Evolutionary conservation across 768 basidiomycete genomes (phyloP), one percentile per base, ranked within the genome.

Genomic region (Termitomyces sp.): DNA sequence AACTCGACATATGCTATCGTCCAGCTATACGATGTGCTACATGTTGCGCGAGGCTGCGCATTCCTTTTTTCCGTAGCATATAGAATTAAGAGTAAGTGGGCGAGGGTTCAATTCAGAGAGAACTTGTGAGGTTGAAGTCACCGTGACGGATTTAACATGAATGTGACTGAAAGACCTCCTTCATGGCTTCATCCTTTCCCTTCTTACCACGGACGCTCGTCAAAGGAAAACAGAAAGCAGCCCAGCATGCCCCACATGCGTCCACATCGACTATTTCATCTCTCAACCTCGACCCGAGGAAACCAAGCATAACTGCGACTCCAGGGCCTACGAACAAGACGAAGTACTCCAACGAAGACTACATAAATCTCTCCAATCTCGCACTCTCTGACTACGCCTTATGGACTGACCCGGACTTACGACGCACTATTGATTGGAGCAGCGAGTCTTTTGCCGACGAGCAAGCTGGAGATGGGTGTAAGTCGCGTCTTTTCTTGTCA

Each of bases 321-420:
- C 43, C 26, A 22, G 6, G 26, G 32, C 26, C 16, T 13, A 30
- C 44, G 16, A 33, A 45, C 18, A 61, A 58, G 47, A 27, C 51
- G 22, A 59, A 59, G 47, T 61, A 48, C 27, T 52, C 56, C 18
- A 57, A 64, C 20, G 76, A 78, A 43, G 86, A 86, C 60, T 76
- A 80, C 47, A 78, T 78, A 3, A 68, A 69, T 10, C 73, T 90
- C 34, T 62, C 87, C 22, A 72, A 70, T 48, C 79, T 92, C 4
- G 79, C 89, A 0, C 71, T 93, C n/a, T 88, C 89, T 5, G 82
- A 90, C 65, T 82, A n/a, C n/a, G 76, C 79, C 9, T 67, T 91
- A 9, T 93, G 88, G 89, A 65, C 70, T 3, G 81, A 89, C 64
- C 70, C 79, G 0, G 83, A 85, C 51, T 65, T 89, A 10, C 72